These are phyloP conservation scores for Pythium guiyangense DNA, from an alignment of 352 stramenopile genomes.

Conservation along the genomic window DNA sequence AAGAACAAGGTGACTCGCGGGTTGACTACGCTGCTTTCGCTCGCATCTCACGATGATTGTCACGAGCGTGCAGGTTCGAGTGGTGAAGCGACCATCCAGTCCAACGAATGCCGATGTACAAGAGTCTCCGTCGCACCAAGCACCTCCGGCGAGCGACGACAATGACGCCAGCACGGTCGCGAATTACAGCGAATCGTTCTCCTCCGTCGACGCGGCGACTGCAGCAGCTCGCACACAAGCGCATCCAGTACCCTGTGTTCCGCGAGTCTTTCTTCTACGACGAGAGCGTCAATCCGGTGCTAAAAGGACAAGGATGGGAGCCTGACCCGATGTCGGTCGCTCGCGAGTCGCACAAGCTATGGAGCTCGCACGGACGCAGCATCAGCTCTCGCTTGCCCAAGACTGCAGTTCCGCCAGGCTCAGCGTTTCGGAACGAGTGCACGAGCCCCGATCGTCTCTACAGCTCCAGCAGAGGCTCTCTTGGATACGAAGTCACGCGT, in stretches of 20 bases:
- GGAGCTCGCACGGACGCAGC: slow-evolving; percentile 33
- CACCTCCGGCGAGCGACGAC: neutral
- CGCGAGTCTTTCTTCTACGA: slow-evolving; percentile 67
- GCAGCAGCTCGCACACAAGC: slow-evolving; percentile 11
- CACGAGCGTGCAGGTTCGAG: slow-evolving; percentile 3
- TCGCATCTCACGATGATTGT: slow-evolving; percentile 9
- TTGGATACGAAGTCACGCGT: slow-evolving; percentile 71
- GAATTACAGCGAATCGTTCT: neutral
- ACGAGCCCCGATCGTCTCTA: slow-evolving; percentile 63
- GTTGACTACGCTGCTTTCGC: neutral
- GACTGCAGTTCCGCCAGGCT: slow-evolving; percentile 48
- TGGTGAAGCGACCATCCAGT: neutral
- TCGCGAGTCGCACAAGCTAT: slow-evolving; percentile 47
- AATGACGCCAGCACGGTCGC: neutral
- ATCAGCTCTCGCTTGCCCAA: slow-evolving; percentile 49
- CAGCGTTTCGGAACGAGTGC: slow-evolving; percentile 61
- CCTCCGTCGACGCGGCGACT: neutral
- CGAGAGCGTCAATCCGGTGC: slow-evolving; percentile 33
- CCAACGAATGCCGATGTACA: neutral
- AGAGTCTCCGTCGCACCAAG: neutral
- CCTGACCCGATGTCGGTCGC: slow-evolving; percentile 24
- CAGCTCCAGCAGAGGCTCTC: slow-evolving; percentile 43
- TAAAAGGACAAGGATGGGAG: slow-evolving; percentile 31
- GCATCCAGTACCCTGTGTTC: slow-evolving; percentile 44
- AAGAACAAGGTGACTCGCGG: too few species aligned